These are phyloP conservation scores for Metschnikowia santaceciliae DNA, from an alignment of 805 yeast species.

Conservation along the genomic window DNA sequence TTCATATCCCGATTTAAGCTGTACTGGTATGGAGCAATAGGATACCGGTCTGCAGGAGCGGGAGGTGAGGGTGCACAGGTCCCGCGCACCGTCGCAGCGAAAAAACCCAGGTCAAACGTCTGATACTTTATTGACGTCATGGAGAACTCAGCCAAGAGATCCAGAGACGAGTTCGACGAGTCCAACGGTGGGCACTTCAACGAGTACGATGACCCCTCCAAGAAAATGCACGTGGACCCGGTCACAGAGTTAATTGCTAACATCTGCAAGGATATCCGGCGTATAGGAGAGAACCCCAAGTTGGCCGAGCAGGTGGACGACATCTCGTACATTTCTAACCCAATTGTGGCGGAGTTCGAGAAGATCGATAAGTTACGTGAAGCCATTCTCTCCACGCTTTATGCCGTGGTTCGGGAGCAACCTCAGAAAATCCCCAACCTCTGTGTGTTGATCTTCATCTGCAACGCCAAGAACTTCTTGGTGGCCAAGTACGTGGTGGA, in stretches of 20 bases:
- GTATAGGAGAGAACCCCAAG: constrained; percentile 42
- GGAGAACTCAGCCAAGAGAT: constrained; percentile 17
- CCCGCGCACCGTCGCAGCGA: constrained; percentile 1
- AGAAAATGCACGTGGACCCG: constrained; percentile 41
- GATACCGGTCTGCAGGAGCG: background rate
- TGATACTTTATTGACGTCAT: constrained; percentile 2
- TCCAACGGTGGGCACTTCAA: constrained; percentile 9
- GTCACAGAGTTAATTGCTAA: constrained; percentile 37
- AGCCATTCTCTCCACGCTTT: constrained; percentile 58
- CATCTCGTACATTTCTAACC: constrained; percentile 63
- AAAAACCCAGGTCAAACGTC: background rate
- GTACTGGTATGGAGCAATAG: background rate
- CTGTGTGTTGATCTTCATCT: constrained; percentile 60
- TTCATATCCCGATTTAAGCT: no score
- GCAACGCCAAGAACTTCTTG: constrained; percentile 58
- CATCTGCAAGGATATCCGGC: constrained; percentile 42
- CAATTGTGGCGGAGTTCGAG: constrained; percentile 62
- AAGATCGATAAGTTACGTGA: constrained; percentile 56
- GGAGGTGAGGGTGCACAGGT: background rate
- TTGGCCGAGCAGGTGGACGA: constrained; percentile 40
- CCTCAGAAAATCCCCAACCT: constrained; percentile 84
- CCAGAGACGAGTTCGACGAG: constrained; percentile 23
- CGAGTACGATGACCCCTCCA: constrained; percentile 21
- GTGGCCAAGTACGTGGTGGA: constrained; percentile 70
- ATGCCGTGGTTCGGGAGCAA: constrained; percentile 75